Evolutionary conservation across 495 filamentous ascomycete genomes (phyloP), one percentile per base, ranked within the genome.

Genomic region (Talaromyces trachyspermus): DNA sequence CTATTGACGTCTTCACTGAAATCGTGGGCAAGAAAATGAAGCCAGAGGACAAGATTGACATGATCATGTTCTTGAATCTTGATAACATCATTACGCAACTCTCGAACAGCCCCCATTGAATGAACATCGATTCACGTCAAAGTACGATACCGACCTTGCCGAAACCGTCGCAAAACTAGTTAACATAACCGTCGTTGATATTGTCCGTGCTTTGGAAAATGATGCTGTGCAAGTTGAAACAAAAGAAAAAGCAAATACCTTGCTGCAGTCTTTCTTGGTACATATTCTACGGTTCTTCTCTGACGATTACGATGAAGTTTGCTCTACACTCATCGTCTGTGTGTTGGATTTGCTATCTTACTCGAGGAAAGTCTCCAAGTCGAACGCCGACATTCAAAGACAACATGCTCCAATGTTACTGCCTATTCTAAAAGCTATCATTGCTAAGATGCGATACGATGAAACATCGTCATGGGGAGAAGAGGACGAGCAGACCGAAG

Each of bases 21-120:
- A 95, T 95, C 49, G 84, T 95, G 39, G 85, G 81, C 57, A 99
- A 99, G 74, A 97, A 96, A 70, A 99, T 99, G 92, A 87, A 86
- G 57, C 70, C 88, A 2, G 70, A 75, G 25, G 89, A 97, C 67
- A 99, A 99, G 72, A 79, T 91, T 26, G 84, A 94, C 50, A 82
- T 99, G 78, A 94, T 99, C 50, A 67, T 78, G 17, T 91, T 94
- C 64, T 74, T 99, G 51, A 92, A 91, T 57, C 75, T 97, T 24
- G 79, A 78, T 33, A 79, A 81, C 30, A 88, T 96, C 55, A 76
- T 96, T 27, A 75, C 79, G 4, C 84, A 92, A 59, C 79, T 97
- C 8, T 78, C 91, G 45, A 77, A 77, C 41, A 94, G 86, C 56
- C 84, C 87, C 79, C 87, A 2, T 69, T 98, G 23, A 72, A 80